Conservation (phyloP, 1,284 basidiomycete genomes). For the Pisolithus thermaeus region DNA sequence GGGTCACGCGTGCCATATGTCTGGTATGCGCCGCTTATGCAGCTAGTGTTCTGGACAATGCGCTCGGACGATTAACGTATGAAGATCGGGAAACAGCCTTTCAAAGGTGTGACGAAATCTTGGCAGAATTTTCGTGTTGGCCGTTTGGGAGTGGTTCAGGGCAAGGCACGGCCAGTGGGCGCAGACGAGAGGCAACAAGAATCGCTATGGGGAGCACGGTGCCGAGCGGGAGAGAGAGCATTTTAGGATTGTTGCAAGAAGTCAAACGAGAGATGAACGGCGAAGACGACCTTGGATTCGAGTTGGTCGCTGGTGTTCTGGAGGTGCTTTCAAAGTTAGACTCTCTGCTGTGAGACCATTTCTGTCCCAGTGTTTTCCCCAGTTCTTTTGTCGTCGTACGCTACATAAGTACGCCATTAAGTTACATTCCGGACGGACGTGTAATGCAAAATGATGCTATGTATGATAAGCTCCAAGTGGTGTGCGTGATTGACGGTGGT, state of each 20-base stretch:
- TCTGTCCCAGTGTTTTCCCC: no score
- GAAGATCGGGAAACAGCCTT: slow-evolving; percentile 91
- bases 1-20: slow-evolving; percentile 75
- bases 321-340: slow-evolving; percentile 88
- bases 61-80: slow-evolving; percentile 79
- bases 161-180: slow-evolving; percentile 23
- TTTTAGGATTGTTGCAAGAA: slow-evolving; percentile 76
- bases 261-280: slow-evolving; percentile 69
- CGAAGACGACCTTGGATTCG: slow-evolving; percentile 78
- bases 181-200: slow-evolving; percentile 39
- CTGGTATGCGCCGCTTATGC: slow-evolving; percentile 87
- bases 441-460: no score
- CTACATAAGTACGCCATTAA: no score
- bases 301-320: slow-evolving; percentile 85
- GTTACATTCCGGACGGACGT: no score
- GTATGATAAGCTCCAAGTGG: no score
- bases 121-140: slow-evolving; percentile 87
- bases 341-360: slow-evolving; percentile 52
- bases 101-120: slow-evolving; percentile 84
- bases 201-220: slow-evolving; percentile 50
- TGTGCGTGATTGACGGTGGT: no score
- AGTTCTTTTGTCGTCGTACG: no score
- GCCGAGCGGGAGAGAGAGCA: slow-evolving; percentile 57
- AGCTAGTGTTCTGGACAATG: slow-evolving; percentile 92
- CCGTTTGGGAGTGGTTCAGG: slow-evolving; percentile 64